These are phyloP conservation scores for Raphidocelis subcapitata DNA, from an alignment of 139 green algal species.

Conservation along the genomic window DNA sequence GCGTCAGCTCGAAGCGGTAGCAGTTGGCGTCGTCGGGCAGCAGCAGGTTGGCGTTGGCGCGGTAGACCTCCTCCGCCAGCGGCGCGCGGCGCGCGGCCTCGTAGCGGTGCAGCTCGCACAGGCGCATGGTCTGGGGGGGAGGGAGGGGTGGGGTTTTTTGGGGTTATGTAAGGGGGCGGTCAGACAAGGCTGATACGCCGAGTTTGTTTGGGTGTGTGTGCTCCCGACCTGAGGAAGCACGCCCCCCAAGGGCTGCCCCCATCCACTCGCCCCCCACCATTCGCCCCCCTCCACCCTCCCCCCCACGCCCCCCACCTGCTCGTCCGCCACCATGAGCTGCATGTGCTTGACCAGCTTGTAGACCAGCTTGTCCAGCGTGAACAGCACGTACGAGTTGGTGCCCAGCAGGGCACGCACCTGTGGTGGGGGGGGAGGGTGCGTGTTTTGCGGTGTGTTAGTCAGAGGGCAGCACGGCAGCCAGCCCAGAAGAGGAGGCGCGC, in stretches of 20 bases:
- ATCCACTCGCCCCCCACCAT: too few relatives aligned
- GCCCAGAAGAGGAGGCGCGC: too few relatives aligned
- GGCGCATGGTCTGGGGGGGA: slow-evolving; percentile 42
- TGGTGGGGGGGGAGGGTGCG: background rate
- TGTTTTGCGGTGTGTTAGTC: too few relatives aligned
- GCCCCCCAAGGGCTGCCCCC: too few relatives aligned
- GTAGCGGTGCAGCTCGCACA: slow-evolving; percentile 79
- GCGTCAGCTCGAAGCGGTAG: too few relatives aligned
- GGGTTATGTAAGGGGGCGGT: background rate
- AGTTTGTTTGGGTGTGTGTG: slow-evolving; percentile 5
- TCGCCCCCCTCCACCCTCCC: too few relatives aligned
- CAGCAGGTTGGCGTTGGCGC: slow-evolving; percentile 67
- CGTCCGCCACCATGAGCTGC: slow-evolving; percentile 22
- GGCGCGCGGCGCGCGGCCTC: slow-evolving; percentile 53
- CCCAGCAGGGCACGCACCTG: slow-evolving; percentile 61
- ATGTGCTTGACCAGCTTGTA: slow-evolving; percentile 90
- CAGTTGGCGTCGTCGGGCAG: too few relatives aligned
- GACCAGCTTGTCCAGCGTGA: slow-evolving; percentile 96
- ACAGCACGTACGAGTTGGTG: slow-evolving; percentile 90
- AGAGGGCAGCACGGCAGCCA: too few relatives aligned
- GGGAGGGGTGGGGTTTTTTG: background rate
- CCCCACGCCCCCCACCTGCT: background rate
- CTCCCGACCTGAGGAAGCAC: too few relatives aligned
- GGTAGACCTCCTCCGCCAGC: slow-evolving; percentile 58
- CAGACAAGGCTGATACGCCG: background rate